Evolutionary conservation across 352 stramenopile species (phyloP), one percentile per base, ranked within the genome.

Genomic region (Phytophthora niederhauseri): DNA sequence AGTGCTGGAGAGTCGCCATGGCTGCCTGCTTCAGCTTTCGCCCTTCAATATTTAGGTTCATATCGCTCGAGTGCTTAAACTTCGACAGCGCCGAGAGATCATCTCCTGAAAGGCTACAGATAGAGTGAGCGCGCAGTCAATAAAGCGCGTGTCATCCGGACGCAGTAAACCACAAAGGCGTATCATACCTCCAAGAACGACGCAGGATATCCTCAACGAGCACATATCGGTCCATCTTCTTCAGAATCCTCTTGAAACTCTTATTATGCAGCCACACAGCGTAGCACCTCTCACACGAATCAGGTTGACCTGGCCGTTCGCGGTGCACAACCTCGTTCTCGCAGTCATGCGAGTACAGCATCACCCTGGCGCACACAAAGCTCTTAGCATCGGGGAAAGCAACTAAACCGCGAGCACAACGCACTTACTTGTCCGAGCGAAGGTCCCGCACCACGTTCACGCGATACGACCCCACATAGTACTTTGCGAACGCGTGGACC

Each of bases 261-360:
- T 91, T 89, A 70, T 89, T 80, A 54, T 82, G 64, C 34, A 84
- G 50, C 82, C 82, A 91, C 8, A 85, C 74, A 1, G 64, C 69
- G 62, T 83, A 89, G 72, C 82, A 89, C 19, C 76, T 78, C 20
- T 81, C 64, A 61, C 82, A 91, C 2, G 75, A 84, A 55, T 87
- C 76, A 34, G 77, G 73, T 24, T 84, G 81, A n/a, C 59, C 73
- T 9, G 68, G 67, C 24, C 76, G 75, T 49, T 83, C 72, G 36
- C 82, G 82, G 57, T 77, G 81, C 43, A 91, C 72, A 50, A 82
- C 65, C 17, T 69, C 58, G 30, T 91, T 91, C 64, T 89, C 79
- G 49, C 82, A 91, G 50, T 91, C 79, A 50, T 91, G 82, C n/a
- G 81, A 85, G 52, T 83, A 91, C 12, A 91, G 55, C 79, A 91